phyloP scores from a whole-genome alignment of 1,284 basidiomycete species.

The Trichosporon ovoides region DNA sequence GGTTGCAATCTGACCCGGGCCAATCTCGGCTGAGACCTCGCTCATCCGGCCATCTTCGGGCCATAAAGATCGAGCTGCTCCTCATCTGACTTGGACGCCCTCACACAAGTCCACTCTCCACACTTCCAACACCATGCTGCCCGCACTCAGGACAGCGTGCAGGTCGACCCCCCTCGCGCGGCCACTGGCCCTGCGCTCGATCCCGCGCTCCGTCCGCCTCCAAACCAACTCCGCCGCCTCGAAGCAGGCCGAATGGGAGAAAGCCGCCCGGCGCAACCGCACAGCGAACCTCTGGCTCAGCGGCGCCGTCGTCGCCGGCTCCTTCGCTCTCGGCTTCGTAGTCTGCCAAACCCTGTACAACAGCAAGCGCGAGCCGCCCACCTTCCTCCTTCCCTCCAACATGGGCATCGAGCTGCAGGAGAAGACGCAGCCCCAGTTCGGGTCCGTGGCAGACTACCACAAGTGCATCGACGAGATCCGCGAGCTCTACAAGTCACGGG shows the following conservation, averaged over 20 bases:
- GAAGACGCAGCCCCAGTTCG: conserved; percentile 36
- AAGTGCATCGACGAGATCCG: conserved; percentile 37
- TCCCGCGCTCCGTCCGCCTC: neutral
- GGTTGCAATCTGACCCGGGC: no score
- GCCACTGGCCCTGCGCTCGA: neutral
- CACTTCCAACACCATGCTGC: neutral
- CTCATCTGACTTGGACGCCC: neutral
- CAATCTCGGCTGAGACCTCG: no score
- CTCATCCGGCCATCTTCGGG: no score
- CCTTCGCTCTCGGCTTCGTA: conserved; percentile 6
- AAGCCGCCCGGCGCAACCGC: neutral
- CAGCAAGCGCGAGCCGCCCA: conserved; percentile 1
- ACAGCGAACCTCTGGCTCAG: neutral
- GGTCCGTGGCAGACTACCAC: conserved; percentile 32
- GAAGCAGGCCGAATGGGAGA: neutral
- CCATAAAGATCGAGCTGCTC: conserved; percentile 3
- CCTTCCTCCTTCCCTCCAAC: conserved; percentile 25
- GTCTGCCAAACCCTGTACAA: conserved; percentile 6
- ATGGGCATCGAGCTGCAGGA: conserved; percentile 31
- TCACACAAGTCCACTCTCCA: neutral
- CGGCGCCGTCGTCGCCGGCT: conserved; percentile 4
- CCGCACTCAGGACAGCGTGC: neutral
- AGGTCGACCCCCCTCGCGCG: neutral
- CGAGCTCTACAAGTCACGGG: conserved; percentile 22
- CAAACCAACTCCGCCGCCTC: neutral